Base-by-base conservation (phyloP, 2,329 filamentous ascomycete genomes). In the Cladophialophora chaetospira region DNA sequence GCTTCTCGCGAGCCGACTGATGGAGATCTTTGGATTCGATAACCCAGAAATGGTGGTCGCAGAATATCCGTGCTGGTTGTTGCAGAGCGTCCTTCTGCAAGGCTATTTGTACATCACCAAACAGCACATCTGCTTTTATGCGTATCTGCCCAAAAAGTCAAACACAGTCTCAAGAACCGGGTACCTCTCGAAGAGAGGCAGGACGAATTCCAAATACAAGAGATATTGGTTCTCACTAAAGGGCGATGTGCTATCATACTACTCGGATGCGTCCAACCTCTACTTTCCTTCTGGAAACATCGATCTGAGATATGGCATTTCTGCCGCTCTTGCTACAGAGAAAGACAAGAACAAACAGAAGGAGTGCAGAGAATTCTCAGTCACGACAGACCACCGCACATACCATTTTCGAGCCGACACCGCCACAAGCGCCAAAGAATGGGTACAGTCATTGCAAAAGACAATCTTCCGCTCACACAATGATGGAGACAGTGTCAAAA, bases 391-490 rank as follows among this genome's bases (percentile, higher is more conserved):
- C 68, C 84, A 92, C 61, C 83, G 91, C 53, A 91, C 85, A 1
- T 96, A 94, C 73, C 82, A 91, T 67, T 95, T 97, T 77, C 86
- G 85, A 67, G 94, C 93, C 33, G 94, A 99, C 70, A 97, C 90
- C 69, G 80, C 84, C 1, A 82, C 86, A 3, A 96, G 89, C 69
- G 94, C 94, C 9, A 94, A 91, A 71, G 94, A 97, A 77, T 99
- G 94, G 94, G 92, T 97, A 43, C 94, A 94, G 73, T 86, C 89
- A 51, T 78, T 99, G 23, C 93, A 97, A 69, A 89, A 94, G 58
- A 92, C 96, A 65, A 97, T 97, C 55, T 97, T 97, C 69, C 83
- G 92, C 48, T 93, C 91, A 9, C 92, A 95, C 73, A 97, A 97
- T 68, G 93, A 97, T 62, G 93, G 94, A 8, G 92, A 97, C 69